These are phyloP conservation scores for Hebeloma cylindrosporum DNA, from an alignment of 768 basidiomycete genomes.

Conservation along the genomic window DNA sequence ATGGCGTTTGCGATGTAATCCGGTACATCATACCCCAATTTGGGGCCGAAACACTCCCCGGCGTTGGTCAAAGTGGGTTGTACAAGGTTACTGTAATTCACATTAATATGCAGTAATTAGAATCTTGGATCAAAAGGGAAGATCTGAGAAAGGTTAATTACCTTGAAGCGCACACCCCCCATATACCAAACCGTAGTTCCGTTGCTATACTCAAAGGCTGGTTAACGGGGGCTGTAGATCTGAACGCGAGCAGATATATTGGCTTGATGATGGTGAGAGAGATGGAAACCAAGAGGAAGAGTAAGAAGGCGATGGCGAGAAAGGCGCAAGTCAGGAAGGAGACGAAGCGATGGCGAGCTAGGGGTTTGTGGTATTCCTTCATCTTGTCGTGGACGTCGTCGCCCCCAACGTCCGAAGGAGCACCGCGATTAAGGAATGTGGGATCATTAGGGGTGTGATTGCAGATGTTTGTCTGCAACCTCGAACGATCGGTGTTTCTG, in stretches of 20 bases:
- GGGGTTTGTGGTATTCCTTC: slow-evolving; percentile 34
- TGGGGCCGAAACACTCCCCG: slow-evolving; percentile 58
- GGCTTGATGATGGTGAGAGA: slow-evolving; percentile 74
- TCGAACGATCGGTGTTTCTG: not conserved
- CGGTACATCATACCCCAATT: slow-evolving; percentile 70
- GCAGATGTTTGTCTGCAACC: not conserved
- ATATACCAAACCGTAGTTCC: slow-evolving; percentile 72
- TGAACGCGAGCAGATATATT: slow-evolving; percentile 59
- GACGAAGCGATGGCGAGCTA: slow-evolving; percentile 46
- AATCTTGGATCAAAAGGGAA: slow-evolving; percentile 16
- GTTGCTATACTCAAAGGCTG: slow-evolving; percentile 55
- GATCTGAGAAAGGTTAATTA: slow-evolving; percentile 17
- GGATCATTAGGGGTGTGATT: too few relatives aligned
- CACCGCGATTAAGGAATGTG: too few relatives aligned
- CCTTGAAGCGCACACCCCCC: slow-evolving; percentile 78
- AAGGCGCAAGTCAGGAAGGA: slow-evolving; percentile 48
- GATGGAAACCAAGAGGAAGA: slow-evolving; percentile 73
- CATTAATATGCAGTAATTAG: slow-evolving; percentile 28
- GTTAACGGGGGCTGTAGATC: slow-evolving; percentile 28
- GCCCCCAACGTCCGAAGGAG: not conserved
- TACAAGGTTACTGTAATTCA: slow-evolving; percentile 20
- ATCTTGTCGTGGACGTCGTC: slow-evolving; percentile 1
- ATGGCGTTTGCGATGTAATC: slow-evolving; percentile 38
- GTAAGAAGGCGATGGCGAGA: slow-evolving; percentile 63
- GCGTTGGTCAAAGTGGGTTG: slow-evolving; percentile 38